phyloP scores from a whole-genome alignment of 495 filamentous ascomycete genomes.

The Eremomyces bilateralis region DNA sequence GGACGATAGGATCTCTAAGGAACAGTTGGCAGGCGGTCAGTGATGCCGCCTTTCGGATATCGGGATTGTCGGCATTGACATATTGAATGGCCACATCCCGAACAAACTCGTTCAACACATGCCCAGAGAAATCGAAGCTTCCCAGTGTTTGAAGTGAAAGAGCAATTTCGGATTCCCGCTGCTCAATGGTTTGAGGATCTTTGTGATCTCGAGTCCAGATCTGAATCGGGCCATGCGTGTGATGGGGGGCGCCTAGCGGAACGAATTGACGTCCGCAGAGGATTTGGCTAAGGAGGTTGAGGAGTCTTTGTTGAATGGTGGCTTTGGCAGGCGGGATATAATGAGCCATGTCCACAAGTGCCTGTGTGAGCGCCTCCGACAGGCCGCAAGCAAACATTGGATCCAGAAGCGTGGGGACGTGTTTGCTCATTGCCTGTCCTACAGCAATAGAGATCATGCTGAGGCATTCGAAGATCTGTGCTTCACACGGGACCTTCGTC shows the following conservation, averaged over 20 bases:
- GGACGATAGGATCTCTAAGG: conserved; percentile 86
- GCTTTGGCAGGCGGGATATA: conserved; percentile 89
- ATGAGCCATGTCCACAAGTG: conserved; percentile 92
- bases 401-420: conserved; percentile 87
- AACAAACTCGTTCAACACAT: conserved; percentile 93
- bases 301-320: conserved; percentile 76
- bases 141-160: conserved; percentile 81
- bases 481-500: conserved; percentile 53
- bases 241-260: conserved; percentile 69
- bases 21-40: conserved; percentile 96
- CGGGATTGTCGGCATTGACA: conserved; percentile 82
- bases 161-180: conserved; percentile 72
- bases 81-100: conserved; percentile 96
- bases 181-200: conserved; percentile 45
- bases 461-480: conserved; percentile 94
- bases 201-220: conserved; percentile 72
- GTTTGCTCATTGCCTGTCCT: conserved; percentile 89
- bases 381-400: conserved; percentile 93
- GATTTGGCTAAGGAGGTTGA: conserved; percentile 87
- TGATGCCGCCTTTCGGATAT: conserved; percentile 83
- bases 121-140: conserved; percentile 88
- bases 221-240: conserved; percentile 33
- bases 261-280: conserved; percentile 81
- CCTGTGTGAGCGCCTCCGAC: conserved; percentile 78
- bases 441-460: conserved; percentile 89